Evolutionary conservation across 768 basidiomycete genomes (phyloP), one percentile per base, ranked within the genome.

Genomic region (Leccinum variicolor): DNA sequence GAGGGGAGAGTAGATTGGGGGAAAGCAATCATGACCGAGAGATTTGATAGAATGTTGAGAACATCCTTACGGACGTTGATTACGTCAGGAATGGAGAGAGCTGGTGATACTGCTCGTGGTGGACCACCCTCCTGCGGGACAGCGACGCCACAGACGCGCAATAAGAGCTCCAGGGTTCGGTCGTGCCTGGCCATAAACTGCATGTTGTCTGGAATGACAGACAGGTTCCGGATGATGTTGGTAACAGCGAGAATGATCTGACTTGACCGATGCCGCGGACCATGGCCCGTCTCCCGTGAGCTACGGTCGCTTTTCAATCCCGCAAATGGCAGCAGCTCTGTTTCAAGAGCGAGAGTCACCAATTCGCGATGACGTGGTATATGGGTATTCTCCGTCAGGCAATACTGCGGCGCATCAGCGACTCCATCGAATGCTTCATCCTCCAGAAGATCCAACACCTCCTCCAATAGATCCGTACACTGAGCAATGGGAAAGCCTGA

Each of bases 211-310:
- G 73, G 74, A 56, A 87, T 77, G 59, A 85, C 76, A n/a, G 90
- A 84, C 63, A 97, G 78, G 74, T 96, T 97, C 48, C 93, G 90
- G 53, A 98, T 77, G 66, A 98, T 84, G 70, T 90, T 94, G 47
- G 86, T 72, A 53, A 89, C 78, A 17, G 84, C 75, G 28, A 92
- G 79, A 50, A 94, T 77, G 53, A 87, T 74, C 60, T 89, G 86
- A 23, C 77, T 77, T 11, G 77, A 76, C 13, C 87, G 86, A 65
- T 86, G 90, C 45, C 78, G 77, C 10, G 84, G 86, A 33, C 84
- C 88, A 31, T 73, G 62, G 28, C 71, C 69, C 36, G 76, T 70
- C 59, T 84, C 80, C 64, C 81, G 81, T 52, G 73, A 66, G 33
- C 82, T 82, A 65, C 83, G 83, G 21, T 63, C 65, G 52, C 21